These are phyloP conservation scores for Fusarium sp. DNA, from an alignment of 2,329 filamentous ascomycete species.

Conservation along the genomic window DNA sequence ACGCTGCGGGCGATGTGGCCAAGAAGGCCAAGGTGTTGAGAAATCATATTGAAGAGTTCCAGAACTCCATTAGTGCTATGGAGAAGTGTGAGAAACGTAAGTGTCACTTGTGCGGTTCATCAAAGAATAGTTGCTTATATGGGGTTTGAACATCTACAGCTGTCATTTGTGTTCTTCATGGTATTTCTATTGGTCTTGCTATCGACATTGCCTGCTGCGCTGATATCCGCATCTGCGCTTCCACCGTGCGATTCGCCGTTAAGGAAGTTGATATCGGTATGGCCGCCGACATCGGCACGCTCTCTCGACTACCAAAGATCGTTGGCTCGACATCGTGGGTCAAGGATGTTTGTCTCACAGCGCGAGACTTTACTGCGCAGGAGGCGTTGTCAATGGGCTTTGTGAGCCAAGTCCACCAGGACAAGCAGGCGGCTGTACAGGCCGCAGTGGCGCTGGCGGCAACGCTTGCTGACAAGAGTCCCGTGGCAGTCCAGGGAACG, in stretches of 20 bases:
- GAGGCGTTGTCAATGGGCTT: constrained; percentile 79
- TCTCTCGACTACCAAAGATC: constrained; percentile 77
- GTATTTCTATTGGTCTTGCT: constrained; percentile 79
- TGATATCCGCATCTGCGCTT: constrained; percentile 75
- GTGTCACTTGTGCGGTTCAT: constrained; percentile 45
- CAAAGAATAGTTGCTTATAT: constrained; percentile 27
- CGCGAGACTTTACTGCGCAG: constrained; percentile 73
- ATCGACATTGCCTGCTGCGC: constrained; percentile 78
- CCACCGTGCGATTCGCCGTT: constrained; percentile 72
- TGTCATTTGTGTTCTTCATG: constrained; percentile 85
- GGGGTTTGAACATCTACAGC: constrained; percentile 57
- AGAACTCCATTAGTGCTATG: constrained; percentile 78
- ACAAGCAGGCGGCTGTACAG: constrained; percentile 71
- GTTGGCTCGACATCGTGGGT: constrained; percentile 80
- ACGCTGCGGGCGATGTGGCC: constrained; percentile 64
- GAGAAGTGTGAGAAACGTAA: constrained; percentile 90
- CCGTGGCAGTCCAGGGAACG: constrained; percentile 86
- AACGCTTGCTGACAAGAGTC: constrained; percentile 82
- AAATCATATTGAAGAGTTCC: constrained; percentile 81
- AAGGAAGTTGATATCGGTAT: constrained; percentile 87
- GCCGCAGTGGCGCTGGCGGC: constrained; percentile 72
- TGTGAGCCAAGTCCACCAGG: constrained; percentile 72
- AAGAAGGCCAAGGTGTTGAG: constrained; percentile 72
- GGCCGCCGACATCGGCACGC: constrained; percentile 81
- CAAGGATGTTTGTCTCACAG: constrained; percentile 80